Evolutionary conservation across 192 early-diverging fungal genomes (phyloP).

Genomic region (Entomortierella beljakovae): DNA sequence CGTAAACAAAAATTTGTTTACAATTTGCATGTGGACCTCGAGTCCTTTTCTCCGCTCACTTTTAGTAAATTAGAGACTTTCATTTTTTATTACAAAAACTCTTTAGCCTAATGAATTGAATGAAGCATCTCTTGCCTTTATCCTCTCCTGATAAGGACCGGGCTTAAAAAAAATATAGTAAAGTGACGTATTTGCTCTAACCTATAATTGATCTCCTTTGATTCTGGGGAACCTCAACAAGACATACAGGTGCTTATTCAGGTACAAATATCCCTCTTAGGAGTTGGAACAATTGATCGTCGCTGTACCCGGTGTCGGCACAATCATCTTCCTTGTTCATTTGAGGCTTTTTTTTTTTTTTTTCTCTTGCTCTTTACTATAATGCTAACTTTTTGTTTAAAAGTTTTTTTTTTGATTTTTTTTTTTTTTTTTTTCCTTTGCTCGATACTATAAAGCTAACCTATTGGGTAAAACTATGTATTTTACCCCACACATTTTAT

Average conservation of each 20-base stretch:
- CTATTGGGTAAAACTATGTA: no score
- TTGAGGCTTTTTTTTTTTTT: no score
- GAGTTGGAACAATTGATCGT: no score
- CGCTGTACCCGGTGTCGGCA: conserved; percentile 6
- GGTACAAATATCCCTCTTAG: no score
- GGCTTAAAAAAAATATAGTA: background rate
- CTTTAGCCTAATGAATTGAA: conserved; percentile 2
- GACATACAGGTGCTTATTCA: background rate
- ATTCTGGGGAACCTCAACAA: background rate
- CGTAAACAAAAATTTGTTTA: background rate
- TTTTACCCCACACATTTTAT: no score
- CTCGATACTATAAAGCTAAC: no score
- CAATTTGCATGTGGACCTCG: conserved; percentile 32
- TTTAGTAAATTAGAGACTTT: background rate
- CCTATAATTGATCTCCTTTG: background rate
- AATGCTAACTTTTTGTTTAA: background rate
- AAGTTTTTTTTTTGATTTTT: no score
- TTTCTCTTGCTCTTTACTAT: no score
- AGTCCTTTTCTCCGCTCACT: background rate
- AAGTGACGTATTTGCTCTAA: background rate
- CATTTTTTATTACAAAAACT: background rate
- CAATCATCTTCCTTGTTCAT: conserved; percentile 8
- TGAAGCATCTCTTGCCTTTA: background rate
- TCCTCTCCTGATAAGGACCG: conserved; percentile 40
- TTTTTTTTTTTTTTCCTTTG: no score